Conservation (phyloP, 331 rosid species). For the Erythrophleum ivorense region DNA sequence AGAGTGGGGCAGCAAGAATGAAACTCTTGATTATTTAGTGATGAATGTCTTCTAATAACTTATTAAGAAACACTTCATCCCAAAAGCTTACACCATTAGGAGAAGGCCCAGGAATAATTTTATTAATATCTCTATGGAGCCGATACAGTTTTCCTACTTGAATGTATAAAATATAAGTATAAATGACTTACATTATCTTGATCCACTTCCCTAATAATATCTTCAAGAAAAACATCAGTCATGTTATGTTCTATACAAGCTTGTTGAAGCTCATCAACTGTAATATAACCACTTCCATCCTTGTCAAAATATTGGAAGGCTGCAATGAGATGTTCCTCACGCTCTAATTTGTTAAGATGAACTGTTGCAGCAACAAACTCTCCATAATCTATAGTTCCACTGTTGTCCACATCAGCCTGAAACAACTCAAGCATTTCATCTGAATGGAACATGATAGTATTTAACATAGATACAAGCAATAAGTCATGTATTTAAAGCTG, state of each 20-base stretch:
- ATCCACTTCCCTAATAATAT: conserved; percentile 94
- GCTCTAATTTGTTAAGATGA: conserved; percentile 99
- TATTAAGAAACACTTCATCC: neutral
- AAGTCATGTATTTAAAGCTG: neutral
- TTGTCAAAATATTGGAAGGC: conserved; percentile 97
- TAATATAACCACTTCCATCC: conserved; percentile 96
- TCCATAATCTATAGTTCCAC: conserved; percentile 98
- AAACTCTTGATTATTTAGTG: neutral
- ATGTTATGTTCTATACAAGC: conserved; percentile 95
- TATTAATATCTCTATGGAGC: conserved; percentile 1
- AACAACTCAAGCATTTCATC: conserved; percentile 51
- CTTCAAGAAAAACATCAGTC: conserved; percentile 89
- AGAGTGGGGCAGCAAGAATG: neutral
- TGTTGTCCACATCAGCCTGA: conserved; percentile 99
- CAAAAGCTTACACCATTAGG: neutral
- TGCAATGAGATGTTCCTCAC: conserved; percentile 97
- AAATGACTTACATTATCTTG: conserved; percentile 88
- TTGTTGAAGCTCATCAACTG: conserved; percentile 99
- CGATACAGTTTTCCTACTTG: conserved; percentile 24
- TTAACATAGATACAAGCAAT: conserved; percentile 30
- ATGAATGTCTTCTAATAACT: neutral
- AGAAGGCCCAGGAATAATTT: neutral
- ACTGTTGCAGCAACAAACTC: conserved; percentile 98
- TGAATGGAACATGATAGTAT: conserved; percentile 17
- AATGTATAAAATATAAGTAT: conserved; percentile 17